phyloP scores from a whole-genome alignment of 2,329 filamentous ascomycete species.

The Ophiocordyceps sinensis region DNA sequence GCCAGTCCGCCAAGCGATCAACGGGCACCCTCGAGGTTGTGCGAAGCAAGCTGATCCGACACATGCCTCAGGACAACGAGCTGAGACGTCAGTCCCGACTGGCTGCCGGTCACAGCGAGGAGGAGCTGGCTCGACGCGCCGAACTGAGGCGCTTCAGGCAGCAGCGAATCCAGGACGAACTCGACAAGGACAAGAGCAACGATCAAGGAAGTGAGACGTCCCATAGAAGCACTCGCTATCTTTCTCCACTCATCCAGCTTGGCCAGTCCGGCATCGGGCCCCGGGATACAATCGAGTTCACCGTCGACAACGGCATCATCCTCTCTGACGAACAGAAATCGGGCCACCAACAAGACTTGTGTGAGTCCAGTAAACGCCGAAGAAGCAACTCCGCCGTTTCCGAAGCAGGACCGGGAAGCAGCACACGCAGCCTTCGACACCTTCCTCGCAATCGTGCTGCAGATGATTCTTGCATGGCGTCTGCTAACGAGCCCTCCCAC shows the following conservation, averaged over 20 bases:
- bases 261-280: slow-evolving; percentile 23
- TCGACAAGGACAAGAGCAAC: slow-evolving; percentile 30
- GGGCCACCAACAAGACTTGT: background rate
- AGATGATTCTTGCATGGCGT: background rate
- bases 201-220: slow-evolving; percentile 17
- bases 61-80: slow-evolving; percentile 29
- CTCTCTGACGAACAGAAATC: background rate
- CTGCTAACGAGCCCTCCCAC: background rate
- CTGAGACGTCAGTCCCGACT: slow-evolving; percentile 23
- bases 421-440: background rate
- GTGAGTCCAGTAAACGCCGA: background rate
- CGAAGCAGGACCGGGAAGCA: background rate
- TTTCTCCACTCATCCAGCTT: slow-evolving; percentile 13
- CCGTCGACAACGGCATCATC: slow-evolving; percentile 6
- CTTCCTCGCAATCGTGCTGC: background rate
- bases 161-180: slow-evolving; percentile 42
- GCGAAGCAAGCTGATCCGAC: slow-evolving; percentile 27
- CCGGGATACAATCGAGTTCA: slow-evolving; percentile 34
- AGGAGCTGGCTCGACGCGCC: slow-evolving; percentile 38
- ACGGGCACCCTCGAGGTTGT: slow-evolving; percentile 29
- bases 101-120: slow-evolving; percentile 31
- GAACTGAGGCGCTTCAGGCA: slow-evolving; percentile 41
- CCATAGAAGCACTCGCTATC: slow-evolving; percentile 9
- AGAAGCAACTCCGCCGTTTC: background rate
- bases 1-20: slow-evolving; percentile 13